Conservation (phyloP, 106 monocot species). For the Apostasia ramifera region DNA sequence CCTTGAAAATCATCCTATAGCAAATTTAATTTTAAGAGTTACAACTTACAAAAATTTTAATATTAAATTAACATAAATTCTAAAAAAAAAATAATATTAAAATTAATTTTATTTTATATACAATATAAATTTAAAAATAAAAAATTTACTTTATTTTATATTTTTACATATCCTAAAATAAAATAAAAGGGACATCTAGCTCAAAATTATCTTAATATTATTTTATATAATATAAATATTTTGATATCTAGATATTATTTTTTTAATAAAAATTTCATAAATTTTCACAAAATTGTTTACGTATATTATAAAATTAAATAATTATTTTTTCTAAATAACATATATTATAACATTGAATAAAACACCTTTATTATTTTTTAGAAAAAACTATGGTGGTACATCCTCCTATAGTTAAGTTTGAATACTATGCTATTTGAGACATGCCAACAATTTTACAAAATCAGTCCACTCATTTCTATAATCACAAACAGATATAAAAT, state of each 20-base stretch:
- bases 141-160: neutral
- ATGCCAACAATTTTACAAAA: too few relatives aligned
- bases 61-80: neutral
- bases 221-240: too few relatives aligned
- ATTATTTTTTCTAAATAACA: neutral
- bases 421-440: too few relatives aligned
- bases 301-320: neutral
- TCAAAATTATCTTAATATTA: too few relatives aligned
- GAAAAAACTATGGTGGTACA: too few relatives aligned
- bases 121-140: too few relatives aligned
- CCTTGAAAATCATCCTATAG: too few relatives aligned
- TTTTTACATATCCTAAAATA: neutral
- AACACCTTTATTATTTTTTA: neutral
- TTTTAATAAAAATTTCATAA: neutral
- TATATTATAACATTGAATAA: neutral
- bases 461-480: too few relatives aligned
- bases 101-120: neutral
- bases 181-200: too few relatives aligned
- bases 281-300: neutral
- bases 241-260: too few relatives aligned
- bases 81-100: neutral
- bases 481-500: too few relatives aligned
- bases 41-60: neutral
- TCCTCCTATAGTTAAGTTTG: too few relatives aligned
- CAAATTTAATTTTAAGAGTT: neutral